A percentile compares a stretch with the other conserved stretches of the same genome.
Evolutionary conservation across 2,329 filamentous ascomycete species (phyloP).

Genomic region (Metarhizium robertsii): DNA sequence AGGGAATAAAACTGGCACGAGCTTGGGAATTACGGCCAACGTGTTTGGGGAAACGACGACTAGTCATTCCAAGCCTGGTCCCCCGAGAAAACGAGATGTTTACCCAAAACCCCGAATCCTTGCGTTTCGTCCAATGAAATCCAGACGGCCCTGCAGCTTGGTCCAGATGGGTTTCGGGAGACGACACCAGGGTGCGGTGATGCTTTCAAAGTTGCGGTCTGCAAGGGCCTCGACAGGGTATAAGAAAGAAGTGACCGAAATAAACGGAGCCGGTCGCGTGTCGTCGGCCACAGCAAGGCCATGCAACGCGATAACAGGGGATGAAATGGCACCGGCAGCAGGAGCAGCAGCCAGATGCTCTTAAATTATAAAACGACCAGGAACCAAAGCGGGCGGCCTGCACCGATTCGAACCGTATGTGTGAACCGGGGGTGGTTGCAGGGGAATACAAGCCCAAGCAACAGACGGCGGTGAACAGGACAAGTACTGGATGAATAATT

Average conservation of each 20-base stretch:
- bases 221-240: not conserved
- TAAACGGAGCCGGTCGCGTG: not conserved
- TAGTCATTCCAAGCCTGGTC: not conserved
- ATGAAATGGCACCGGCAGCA: not conserved
- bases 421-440: not conserved
- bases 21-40: not conserved
- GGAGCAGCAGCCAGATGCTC: not conserved
- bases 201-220: constrained; percentile 5
- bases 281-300: not conserved
- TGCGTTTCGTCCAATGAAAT: not conserved
- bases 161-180: no score
- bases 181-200: not conserved
- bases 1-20: not conserved
- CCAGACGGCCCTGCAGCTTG: no score
- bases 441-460: not conserved
- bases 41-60: not conserved
- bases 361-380: not conserved
- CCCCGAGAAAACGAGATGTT: not conserved
- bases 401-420: not conserved
- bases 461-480: not conserved
- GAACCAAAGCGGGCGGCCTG: not conserved
- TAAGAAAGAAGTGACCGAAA: not conserved
- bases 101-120: not conserved
- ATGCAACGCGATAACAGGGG: not conserved
- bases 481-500: not conserved